Base-by-base conservation (phyloP, 352 stramenopile species). In the Achlya hypogyna region DNA sequence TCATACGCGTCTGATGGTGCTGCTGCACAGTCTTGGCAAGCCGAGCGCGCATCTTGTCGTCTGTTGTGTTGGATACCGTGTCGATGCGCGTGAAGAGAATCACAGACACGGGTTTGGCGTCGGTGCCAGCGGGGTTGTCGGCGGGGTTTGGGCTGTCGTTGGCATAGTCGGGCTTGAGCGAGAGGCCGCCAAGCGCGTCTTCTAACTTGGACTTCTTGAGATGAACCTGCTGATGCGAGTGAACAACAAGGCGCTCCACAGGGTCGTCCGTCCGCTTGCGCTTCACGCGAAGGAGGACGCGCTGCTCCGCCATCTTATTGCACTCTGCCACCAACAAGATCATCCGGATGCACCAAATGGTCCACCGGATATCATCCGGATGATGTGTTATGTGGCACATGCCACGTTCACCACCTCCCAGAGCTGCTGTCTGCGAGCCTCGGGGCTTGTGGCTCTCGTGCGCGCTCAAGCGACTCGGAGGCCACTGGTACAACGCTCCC, bases 11-110 rank as follows among this genome's bases (percentile, higher is more conserved):
- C 76, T 81, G 51, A 87, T 92, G 31, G 66, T 65, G 34, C 20
- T 49, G 22, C 27, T 58, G 60, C 14, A 60, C 23, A 38, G 28
- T 67, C 32, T 67, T 67, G 43, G 10, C 60, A 10, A 67, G 43
- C 8, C 60, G 45, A 8, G 25, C 23, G n/a, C 51, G 60, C 23
- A 67, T n/a, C 27, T 68, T 71, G 0, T 69, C 60, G n/a, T 72
- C 67, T 69, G 54, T 83, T 65, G 35, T 83, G 67, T 51, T 92
- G 75, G 60, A 28, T 75, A 93, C 78, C 12, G 85, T 93, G 63
- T 93, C 83, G 25, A 93, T 91, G 64, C 84, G 85, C 60, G 79
- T 91, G 53, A 93, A 91, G 23, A 93, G 77, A 62, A 92, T 90
- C 27, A 75, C 70, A 32, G 65, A 67, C 12, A 74, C 63, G 63